Base-by-base conservation (phyloP, 768 basidiomycete species). In the Serendipita vermifera region DNA sequence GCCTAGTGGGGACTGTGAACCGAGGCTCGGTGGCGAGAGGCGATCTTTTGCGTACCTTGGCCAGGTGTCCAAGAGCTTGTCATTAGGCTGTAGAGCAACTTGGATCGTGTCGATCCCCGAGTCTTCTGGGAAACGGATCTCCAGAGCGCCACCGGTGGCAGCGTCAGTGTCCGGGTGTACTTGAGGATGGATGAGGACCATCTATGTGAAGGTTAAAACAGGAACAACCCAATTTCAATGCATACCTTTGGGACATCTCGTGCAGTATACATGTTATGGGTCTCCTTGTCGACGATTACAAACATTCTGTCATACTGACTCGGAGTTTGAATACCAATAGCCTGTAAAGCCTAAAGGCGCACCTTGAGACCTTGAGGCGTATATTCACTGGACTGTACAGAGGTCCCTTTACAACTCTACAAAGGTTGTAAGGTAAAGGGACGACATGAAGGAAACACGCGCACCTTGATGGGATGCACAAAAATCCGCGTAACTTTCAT, bases 251-350 rank as follows among this genome's bases (percentile, higher is more conserved):
- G 60, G 32, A 77, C 66, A 56, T 81, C 77, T 53, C 86, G 76
- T 3, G 85, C 86, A 1, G 86, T 89, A 38, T 88, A 69, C 22
- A 85, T 73, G 3, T 64, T 63, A 39, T 77, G 69, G 3, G 72
- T 77, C 6, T 70, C 68, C 2, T 74, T 74, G 60, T 82, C 81
- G 48, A 85, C 72, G 62, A 87, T 74, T 59, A 78, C 81, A 78
- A 84, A 86, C 66, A 70, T 73, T 59, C 86, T 75, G 62, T 88
- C 86, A 64, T 82, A 73, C 85, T 87, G 59, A n/a, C n/a, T n/a
- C n/a, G n/a, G 31, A 29, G 62, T 48, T 36, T 29, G 33, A 22
- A 53, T 43, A 55, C 14, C 20, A 38, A 32, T 36, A 27, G 33
- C 43, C 32, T 15, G 29, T 5, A 24, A 26, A 22, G 11, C 20